Evolutionary conservation across 2,329 filamentous ascomycete genomes (phyloP), one percentile per base, ranked within the genome.

Genomic region (Aspergillus pseudotamarii): DNA sequence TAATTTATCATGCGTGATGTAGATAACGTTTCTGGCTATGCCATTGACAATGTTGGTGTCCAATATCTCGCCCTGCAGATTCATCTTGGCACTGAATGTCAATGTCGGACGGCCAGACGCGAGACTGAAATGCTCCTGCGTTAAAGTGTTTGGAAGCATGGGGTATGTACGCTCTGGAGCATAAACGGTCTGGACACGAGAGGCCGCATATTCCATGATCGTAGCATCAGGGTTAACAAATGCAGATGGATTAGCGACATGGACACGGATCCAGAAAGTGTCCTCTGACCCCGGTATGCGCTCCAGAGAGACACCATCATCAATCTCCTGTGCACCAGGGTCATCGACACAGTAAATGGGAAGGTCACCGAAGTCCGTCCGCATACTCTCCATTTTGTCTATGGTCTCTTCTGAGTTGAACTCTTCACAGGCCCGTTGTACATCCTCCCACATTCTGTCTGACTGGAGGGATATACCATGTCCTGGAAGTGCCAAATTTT

Each of bases 241-340:
- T 5, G 88, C 87, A 2, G 87, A 87, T 1, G 87, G 88, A 64
- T 90, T 89, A 1, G 88, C 87, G 57, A 89, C 80, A 72, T 90
- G 88, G 8, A 88, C 76, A 68, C 86, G 87, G 14, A 89, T 73
- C 88, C 88, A 90, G 66, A 82, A 83, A 23, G 81, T 76, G 28
- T 79, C 75, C 2, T 77, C 70, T 2, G 76, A 76, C 6, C 76
- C 82, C 10, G 78, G 72, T 36, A 85, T 74, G 23, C 73, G 75
- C 69, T 88, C 84, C 19, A 89, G 70, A 0, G 87, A 89, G 6
- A 89, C 76, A 2, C 86, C 88, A 68, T 90, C 88, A 64, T 90
- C 88, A 62, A 89, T 87, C 68, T 89, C 86, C 41, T 83, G 77
- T 3, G 88, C 84, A 10, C 73, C 76, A 3, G 75, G 74, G 66